A percentile compares a stretch with the other conserved stretches of the same genome.
These are phyloP conservation scores for Pythium oligandrum DNA, from an alignment of 352 stramenopile species.

Conservation along the genomic window DNA sequence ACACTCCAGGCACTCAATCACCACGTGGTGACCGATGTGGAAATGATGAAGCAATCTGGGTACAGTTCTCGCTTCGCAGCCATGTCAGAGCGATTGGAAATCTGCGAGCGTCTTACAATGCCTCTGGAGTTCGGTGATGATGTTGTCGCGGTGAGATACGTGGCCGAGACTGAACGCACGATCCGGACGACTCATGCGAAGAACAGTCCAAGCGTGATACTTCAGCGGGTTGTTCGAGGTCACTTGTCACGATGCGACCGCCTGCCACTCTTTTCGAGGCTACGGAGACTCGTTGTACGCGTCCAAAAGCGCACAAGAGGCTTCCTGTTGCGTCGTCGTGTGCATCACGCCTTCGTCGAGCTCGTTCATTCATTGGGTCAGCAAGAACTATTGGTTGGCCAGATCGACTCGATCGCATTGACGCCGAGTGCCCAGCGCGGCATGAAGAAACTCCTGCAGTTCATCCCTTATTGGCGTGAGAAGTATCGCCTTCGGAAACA, in stretches of 20 bases:
- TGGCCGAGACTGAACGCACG: constrained; percentile 20
- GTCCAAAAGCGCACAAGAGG: constrained; percentile 56
- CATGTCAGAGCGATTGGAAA: constrained; percentile 23
- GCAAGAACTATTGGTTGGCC: constrained; percentile 40
- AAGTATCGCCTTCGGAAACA: constrained; percentile 50
- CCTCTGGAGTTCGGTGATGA: constrained; percentile 43
- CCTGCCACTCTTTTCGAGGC: constrained; percentile 33
- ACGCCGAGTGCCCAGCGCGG: constrained; percentile 30
- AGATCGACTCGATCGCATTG: constrained; percentile 22
- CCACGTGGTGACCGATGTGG: constrained; percentile 56
- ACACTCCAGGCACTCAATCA: constrained; percentile 57
- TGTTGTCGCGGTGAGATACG: constrained; percentile 31
- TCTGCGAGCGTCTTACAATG: constrained; percentile 25
- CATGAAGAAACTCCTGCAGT: constrained; percentile 41
- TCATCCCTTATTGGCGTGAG: constrained; percentile 54
- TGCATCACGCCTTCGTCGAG: constrained; percentile 42
- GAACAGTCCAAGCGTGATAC: constrained; percentile 41
- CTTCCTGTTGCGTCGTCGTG: constrained; percentile 47
- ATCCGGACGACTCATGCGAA: constrained; percentile 24
- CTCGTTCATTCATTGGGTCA: constrained; percentile 41
- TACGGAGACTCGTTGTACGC: constrained; percentile 43
- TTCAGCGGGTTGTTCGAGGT: constrained; percentile 37
- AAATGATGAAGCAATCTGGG: constrained; percentile 43
- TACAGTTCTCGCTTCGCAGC: constrained; percentile 33
- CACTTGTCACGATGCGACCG: constrained; percentile 39